Evolutionary conservation across 2,329 filamentous ascomycete species (phyloP), one percentile per base, ranked within the genome.

Genomic region (Stachybotrys echinatus): DNA sequence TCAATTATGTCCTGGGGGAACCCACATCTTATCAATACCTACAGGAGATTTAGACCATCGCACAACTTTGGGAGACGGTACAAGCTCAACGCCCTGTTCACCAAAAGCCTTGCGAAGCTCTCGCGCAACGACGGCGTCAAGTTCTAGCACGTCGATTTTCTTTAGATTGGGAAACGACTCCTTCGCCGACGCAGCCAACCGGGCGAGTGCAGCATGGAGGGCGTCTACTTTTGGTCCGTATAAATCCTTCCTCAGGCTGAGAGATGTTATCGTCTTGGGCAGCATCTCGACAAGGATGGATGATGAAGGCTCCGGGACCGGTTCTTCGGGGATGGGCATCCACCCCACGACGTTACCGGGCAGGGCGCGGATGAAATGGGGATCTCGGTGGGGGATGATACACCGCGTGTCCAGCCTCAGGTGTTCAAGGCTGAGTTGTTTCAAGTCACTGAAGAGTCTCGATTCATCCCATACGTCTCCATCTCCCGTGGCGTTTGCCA

Each of bases 161-260:
- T n/a, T n/a, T 37, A 37, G 31, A 17, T 37, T 37, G 31, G 31
- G 31, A 37, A 37, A 37, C 31, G 17, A 17, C 10, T 37, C 31
- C 31, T 37, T 37, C 31, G 10, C 17, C 10, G 17, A 8, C 31
- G 17, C 31, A 10, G 31, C 31, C 10, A 37, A 17, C 17, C 31
- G 8, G 10, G 31, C 8, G 10, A 37, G 31, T 37, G 31, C 31
- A 8, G 31, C 17, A 17, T 17, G 31, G 31, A 37, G 31, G 10
- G 8, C 17, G 8, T 37, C 10, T 17, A 37, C 17, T 17, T 8
- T 8, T 8, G 31, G 31, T 37, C 31, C 31, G 10, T 37, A 10
- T 8, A 17, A 17, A 17, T 17, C 31, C 17, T 37, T 8, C 31
- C 17, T 37, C 17, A 40, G 66, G 17, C 47, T 46, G 3, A 51